These are phyloP conservation scores for Fragaria vesca DNA, from an alignment of 306 rosid genomes.

Conservation along the genomic window DNA sequence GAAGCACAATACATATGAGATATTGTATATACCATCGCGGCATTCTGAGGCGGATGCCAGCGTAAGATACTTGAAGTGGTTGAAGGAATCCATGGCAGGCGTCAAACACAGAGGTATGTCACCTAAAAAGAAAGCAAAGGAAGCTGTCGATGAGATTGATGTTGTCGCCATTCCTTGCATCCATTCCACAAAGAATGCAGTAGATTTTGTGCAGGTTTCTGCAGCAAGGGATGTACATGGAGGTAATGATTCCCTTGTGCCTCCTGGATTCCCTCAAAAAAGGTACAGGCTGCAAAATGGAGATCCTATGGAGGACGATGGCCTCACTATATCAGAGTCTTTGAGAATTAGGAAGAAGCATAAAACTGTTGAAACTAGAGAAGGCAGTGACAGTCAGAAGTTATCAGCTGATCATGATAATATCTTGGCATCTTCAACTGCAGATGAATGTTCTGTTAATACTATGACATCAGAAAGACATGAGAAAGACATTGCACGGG, in stretches of 20 bases:
- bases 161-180: background rate
- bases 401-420: background rate
- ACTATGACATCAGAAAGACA: background rate
- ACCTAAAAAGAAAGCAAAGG: background rate
- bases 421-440: background rate
- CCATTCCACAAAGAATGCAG: background rate
- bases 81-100: constrained; percentile 2
- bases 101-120: background rate
- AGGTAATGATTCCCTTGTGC: background rate
- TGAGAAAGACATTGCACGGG: background rate
- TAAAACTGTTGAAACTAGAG: background rate
- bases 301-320: constrained; percentile 1
- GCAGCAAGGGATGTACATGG: background rate
- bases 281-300: background rate
- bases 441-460: background rate
- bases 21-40: constrained; percentile 38
- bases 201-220: background rate
- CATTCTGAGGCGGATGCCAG: constrained; percentile 29
- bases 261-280: background rate
- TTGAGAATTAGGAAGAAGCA: background rate
- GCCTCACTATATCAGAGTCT: background rate
- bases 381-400: background rate
- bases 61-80: constrained; percentile 18
- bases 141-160: background rate
- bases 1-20: background rate